Evolutionary conservation across 345 rosid species (phyloP).

Genomic region (Jatropha curcas): DNA sequence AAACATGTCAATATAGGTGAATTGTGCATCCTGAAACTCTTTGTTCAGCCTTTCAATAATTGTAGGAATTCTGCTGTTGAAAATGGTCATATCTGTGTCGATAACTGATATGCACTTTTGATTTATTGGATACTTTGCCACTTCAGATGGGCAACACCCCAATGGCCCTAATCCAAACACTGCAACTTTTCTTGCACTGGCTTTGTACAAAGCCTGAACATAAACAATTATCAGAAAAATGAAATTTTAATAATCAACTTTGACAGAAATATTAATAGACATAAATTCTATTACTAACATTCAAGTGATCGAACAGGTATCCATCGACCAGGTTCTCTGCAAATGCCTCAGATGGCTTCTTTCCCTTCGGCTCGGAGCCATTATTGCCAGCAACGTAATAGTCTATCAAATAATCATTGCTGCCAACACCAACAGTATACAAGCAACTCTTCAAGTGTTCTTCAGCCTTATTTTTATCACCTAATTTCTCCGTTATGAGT

Average conservation of each 20-base stretch:
- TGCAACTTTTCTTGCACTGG: constrained; percentile 7
- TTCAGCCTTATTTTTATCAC: background rate
- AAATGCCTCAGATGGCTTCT: background rate
- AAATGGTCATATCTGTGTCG: background rate
- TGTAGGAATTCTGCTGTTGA: background rate
- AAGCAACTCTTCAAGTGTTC: background rate
- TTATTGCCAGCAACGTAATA: background rate
- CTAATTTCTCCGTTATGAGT: background rate
- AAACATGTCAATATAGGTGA: constrained; percentile 3
- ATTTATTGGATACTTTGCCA: background rate
- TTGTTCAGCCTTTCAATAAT: constrained; percentile 1
- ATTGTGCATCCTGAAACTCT: background rate
- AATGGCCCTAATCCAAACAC: constrained; percentile 1
- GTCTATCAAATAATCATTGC: background rate
- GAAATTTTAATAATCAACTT: too few relatives aligned
- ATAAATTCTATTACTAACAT: too few relatives aligned
- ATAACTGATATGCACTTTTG: background rate
- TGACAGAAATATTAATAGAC: too few relatives aligned
- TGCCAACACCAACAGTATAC: constrained; percentile 1
- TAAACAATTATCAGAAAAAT: background rate
- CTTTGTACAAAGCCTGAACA: background rate
- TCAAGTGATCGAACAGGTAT: background rate
- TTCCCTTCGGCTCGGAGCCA: background rate
- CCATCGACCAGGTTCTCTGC: constrained; percentile 2
- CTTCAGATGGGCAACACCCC: constrained; percentile 4